phyloP scores from a whole-genome alignment of 2,329 filamentous ascomycete genomes.

The Botrytis galanthina region DNA sequence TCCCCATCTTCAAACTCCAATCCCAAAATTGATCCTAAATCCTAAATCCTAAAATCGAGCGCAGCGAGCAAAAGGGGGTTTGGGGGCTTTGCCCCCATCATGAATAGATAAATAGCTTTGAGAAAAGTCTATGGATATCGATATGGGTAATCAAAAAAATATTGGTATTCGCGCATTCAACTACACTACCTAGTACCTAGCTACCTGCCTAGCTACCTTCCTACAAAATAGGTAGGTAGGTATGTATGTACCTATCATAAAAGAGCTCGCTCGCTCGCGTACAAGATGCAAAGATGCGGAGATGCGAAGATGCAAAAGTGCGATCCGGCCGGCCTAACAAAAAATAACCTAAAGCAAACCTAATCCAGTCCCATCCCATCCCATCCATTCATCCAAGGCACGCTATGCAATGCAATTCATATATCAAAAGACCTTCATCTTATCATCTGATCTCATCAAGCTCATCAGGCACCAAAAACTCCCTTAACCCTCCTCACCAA shows the following conservation, averaged over 20 bases:
- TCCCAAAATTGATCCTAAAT: neutral
- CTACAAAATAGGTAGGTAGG: too few species aligned
- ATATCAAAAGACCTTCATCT: neutral
- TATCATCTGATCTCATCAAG: neutral
- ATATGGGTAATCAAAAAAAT: neutral
- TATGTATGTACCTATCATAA: neutral
- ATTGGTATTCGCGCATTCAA: neutral
- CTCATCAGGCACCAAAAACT: conserved; percentile 37
- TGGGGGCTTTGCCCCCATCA: neutral
- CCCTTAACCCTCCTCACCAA: conserved; percentile 54
- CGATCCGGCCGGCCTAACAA: neutral
- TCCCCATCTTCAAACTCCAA: neutral
- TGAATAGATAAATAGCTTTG: too few species aligned
- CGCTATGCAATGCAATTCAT: neutral
- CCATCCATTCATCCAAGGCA: too few species aligned
- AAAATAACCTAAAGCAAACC: neutral
- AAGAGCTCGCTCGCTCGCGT: neutral
- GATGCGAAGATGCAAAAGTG: neutral
- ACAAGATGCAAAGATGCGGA: neutral
- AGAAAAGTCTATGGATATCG: neutral
- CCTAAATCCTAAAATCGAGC: neutral
- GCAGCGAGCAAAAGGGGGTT: neutral
- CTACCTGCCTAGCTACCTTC: too few species aligned
- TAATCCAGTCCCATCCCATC: neutral
- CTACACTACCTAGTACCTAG: too few species aligned